A percentile compares a stretch with the other conserved stretches of the same genome.
These are phyloP conservation scores for Crotalaria pallida DNA, from an alignment of 306 rosid species.

Conservation along the genomic window DNA sequence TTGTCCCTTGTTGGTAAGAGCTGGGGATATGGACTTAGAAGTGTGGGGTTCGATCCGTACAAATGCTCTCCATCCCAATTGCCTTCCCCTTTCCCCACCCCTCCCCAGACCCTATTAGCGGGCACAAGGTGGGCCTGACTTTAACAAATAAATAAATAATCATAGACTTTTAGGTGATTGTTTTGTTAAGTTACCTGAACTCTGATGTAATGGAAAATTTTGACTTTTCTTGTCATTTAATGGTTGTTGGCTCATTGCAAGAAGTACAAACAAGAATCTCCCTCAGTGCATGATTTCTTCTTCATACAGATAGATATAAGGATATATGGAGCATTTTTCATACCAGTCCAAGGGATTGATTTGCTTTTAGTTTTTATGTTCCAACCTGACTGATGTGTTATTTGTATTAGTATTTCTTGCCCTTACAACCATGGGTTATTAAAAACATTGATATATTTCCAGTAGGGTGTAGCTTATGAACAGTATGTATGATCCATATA, in stretches of 20 bases:
- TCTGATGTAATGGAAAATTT: conserved; percentile 39
- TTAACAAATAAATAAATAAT: background rate
- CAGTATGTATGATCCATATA: conserved; percentile 15
- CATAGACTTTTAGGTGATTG: conserved; percentile 27
- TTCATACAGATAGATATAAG: too few species aligned
- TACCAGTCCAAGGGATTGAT: too few species aligned
- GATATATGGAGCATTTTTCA: too few species aligned
- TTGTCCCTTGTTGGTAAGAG: background rate
- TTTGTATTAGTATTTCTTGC: background rate
- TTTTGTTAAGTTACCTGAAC: conserved; percentile 63
- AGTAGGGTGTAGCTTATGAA: conserved; percentile 2
- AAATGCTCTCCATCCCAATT: too few species aligned
- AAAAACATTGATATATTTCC: background rate
- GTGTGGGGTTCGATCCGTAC: too few species aligned
- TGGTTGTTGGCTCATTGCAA: conserved; percentile 14
- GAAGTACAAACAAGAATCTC: background rate
- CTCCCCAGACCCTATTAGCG: too few species aligned
- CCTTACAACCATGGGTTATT: background rate
- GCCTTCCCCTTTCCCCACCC: too few species aligned
- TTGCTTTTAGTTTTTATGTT: background rate
- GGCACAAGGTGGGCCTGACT: too few species aligned
- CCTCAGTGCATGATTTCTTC: too few species aligned
- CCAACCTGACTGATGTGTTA: background rate
- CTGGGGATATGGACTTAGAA: too few species aligned
- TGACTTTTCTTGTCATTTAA: background rate